These are phyloP conservation scores for Neurospora pannonica DNA, from an alignment of 495 filamentous ascomycete genomes.

Conservation along the genomic window DNA sequence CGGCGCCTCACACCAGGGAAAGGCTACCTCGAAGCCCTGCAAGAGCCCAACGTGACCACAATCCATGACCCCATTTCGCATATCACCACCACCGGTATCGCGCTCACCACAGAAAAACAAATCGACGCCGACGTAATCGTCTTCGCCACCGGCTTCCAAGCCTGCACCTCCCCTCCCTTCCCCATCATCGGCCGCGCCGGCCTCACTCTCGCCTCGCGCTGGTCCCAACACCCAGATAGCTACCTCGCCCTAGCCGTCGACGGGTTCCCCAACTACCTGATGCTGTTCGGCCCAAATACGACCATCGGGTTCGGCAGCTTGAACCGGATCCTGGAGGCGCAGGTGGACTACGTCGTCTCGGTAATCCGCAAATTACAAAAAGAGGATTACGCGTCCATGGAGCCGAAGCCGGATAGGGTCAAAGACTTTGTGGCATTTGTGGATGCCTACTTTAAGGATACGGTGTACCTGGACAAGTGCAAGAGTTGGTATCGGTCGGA, in stretches of 20 bases:
- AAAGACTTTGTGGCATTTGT: slow-evolving; percentile 53
- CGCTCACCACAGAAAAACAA: slow-evolving; percentile 19
- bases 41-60: slow-evolving; percentile 52
- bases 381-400: slow-evolving; percentile 53
- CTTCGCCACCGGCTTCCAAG: slow-evolving; percentile 61
- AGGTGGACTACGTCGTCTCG: slow-evolving; percentile 53
- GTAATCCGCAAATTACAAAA: slow-evolving; percentile 57
- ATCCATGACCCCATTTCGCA: slow-evolving; percentile 43
- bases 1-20: slow-evolving; percentile 63
- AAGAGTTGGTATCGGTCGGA: slow-evolving; percentile 58
- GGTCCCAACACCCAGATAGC: slow-evolving; percentile 44
- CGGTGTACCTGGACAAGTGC: slow-evolving; percentile 57
- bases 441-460: slow-evolving; percentile 53
- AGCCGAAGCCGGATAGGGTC: slow-evolving; percentile 43
- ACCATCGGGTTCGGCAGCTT: slow-evolving; percentile 48
- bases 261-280: slow-evolving; percentile 59
- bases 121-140: slow-evolving; percentile 42
- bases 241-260: slow-evolving; percentile 58
- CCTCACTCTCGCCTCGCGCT: slow-evolving; percentile 40
- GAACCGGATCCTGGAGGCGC: slow-evolving; percentile 45
- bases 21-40: slow-evolving; percentile 61
- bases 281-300: slow-evolving; percentile 51
- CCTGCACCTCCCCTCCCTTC: slow-evolving; percentile 50
- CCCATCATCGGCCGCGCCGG: slow-evolving; percentile 41
- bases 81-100: slow-evolving; percentile 43